A percentile compares a stretch with the other conserved stretches of the same genome.
phyloP scores from a whole-genome alignment of 139 green algal genomes.

The Pseudopediastrum boryanum region DNA sequence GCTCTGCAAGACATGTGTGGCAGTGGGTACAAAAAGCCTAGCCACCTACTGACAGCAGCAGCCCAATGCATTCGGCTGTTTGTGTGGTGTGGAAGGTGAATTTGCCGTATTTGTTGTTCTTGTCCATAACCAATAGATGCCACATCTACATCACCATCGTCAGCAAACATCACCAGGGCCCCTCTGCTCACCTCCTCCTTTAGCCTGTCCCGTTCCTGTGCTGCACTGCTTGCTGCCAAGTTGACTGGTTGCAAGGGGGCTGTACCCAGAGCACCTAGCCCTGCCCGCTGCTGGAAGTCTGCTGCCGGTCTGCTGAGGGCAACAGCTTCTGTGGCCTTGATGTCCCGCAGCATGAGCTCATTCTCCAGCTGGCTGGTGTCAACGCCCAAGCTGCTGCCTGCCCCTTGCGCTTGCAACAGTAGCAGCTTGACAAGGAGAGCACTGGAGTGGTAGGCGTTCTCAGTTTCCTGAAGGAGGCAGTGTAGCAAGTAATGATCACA shows the following conservation, averaged over 20 bases:
- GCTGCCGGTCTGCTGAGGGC: slow-evolving; percentile 26
- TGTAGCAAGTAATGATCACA: too few relatives aligned
- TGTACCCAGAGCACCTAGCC: not conserved
- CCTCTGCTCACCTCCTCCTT: not conserved
- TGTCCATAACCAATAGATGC: too few relatives aligned
- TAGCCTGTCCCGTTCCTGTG: not conserved
- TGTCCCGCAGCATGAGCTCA: slow-evolving; percentile 10
- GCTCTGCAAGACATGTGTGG: too few relatives aligned
- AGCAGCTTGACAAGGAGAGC: slow-evolving; percentile 36
- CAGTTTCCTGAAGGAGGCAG: slow-evolving; percentile 24
- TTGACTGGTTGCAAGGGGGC: not conserved
- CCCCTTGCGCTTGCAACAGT: slow-evolving; percentile 27
- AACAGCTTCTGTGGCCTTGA: slow-evolving; percentile 13
- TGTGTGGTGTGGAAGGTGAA: too few relatives aligned
- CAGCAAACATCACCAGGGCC: not conserved
- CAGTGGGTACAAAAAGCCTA: too few relatives aligned
- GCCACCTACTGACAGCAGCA: too few relatives aligned
- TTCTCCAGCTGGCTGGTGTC: slow-evolving; percentile 38
- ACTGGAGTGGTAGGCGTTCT: slow-evolving; percentile 33
- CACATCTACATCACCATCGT: too few relatives aligned
- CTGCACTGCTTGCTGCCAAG: not conserved
- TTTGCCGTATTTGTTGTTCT: too few relatives aligned
- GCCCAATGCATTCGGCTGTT: too few relatives aligned
- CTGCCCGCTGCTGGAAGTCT: not conserved
- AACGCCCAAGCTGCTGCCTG: slow-evolving; percentile 10